These are phyloP conservation scores for Nannochloropsis salina DNA, from an alignment of 108 stramenopile species.

Conservation along the genomic window DNA sequence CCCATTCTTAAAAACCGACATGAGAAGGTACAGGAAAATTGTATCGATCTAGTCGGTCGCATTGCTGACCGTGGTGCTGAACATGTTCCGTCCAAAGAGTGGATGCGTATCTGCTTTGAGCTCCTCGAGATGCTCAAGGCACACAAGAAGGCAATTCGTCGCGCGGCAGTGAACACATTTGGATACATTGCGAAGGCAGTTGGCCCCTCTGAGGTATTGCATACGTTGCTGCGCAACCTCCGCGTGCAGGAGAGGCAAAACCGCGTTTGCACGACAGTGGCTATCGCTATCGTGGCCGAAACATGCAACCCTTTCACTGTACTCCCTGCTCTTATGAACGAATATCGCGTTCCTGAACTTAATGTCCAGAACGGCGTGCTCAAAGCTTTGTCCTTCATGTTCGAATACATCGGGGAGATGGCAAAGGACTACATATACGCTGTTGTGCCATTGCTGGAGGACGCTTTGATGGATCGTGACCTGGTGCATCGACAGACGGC, in stretches of 20 bases:
- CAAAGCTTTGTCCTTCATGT: slow-evolving; percentile 98
- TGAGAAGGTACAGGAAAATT: slow-evolving; percentile 97
- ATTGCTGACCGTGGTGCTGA: slow-evolving; percentile 96
- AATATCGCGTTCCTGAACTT: slow-evolving; percentile 94
- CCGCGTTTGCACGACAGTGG: slow-evolving; percentile 98
- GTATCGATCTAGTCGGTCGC: slow-evolving; percentile 85
- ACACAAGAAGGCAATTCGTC: slow-evolving; percentile 91
- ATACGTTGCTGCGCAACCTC: slow-evolving; percentile 94
- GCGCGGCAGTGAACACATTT: slow-evolving; percentile 96
- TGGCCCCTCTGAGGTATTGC: slow-evolving; percentile 96
- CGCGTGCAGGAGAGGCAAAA: slow-evolving; percentile 96
- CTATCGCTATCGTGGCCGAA: slow-evolving; percentile 98
- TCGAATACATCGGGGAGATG: slow-evolving; percentile 99
- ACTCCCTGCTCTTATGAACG: slow-evolving; percentile 96
- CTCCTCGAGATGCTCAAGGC: slow-evolving; percentile 96
- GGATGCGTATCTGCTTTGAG: slow-evolving; percentile 99
- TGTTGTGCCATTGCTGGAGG: slow-evolving; percentile 88
- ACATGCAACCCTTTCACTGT: slow-evolving; percentile 98
- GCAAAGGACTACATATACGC: slow-evolving; percentile 98
- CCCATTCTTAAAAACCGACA: slow-evolving; percentile 97
- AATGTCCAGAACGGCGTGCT: slow-evolving; percentile 99
- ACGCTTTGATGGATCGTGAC: slow-evolving; percentile 98
- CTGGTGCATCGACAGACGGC: slow-evolving; percentile 91
- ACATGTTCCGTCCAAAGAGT: slow-evolving; percentile 92
- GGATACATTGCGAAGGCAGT: slow-evolving; percentile 98